Evolutionary conservation across 2,329 filamentous ascomycete genomes (phyloP), one percentile per base, ranked within the genome.

Genomic region (Chaetomiaceae sp.): DNA sequence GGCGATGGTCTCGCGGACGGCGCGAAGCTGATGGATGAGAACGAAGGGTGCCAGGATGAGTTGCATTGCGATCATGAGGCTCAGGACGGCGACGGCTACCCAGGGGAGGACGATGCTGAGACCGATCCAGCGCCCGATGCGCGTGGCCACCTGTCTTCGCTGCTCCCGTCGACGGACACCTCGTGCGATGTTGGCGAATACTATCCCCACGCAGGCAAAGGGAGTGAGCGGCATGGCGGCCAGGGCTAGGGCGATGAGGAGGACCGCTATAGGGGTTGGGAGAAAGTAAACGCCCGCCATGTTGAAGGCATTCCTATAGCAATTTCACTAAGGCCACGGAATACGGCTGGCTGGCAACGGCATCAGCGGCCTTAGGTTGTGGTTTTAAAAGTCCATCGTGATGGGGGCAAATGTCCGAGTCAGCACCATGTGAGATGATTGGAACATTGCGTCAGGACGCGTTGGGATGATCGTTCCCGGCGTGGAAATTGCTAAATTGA

Each of bases 221-320:
- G 54, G 54, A 4, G 38, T 43, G 23, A 41, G 21, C 4, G 54
- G 54, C 13, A 45, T 50, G 36, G 50, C 11, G 30, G 14, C 20
- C 20, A 51, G 9, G 25, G 32, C 23, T 4, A 56, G 32, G 23
- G 50, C 5, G n/a, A 51, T 47, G 36, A 56, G 46, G 5, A 42
- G 29, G 20, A 53, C 29, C 5, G 54, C 49, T 14, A 56, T 43
- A 20, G 50, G 37, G 29, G 52, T 48, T 2, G 54, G 50, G 14
- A 56, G 37, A 11, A 53, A 41, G 20, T 45, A 40, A 10, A 52
- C 14, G 1, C 48, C 40, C 14, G 48, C 44, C 53, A 55, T 55
- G 18, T 4, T 33, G 16, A 41, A n/a, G n/a, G 8, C 16, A 43
- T 27, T n/a, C n/a, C n/a, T n/a, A n/a, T n/a, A n/a, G n/a, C n/a